Evolutionary conservation across 2,329 filamentous ascomycete genomes (phyloP), one percentile per base, ranked within the genome.

Genomic region (Arthrobotrys sinensis): DNA sequence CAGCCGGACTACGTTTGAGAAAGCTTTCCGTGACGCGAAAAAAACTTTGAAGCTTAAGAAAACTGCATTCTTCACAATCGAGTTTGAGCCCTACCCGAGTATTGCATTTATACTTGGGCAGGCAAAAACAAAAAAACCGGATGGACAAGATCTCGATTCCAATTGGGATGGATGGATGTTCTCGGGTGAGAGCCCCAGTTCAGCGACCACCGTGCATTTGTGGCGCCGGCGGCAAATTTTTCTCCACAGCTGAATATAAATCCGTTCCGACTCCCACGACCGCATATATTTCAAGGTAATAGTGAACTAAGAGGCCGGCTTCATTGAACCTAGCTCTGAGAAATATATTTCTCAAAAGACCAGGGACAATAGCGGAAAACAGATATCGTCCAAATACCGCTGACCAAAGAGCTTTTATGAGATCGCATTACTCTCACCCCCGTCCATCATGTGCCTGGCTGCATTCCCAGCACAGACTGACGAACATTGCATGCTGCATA

Each of bases 401-500:
- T 8, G 45, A 3, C 19, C 16, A n/a, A 48, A 48, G 4, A 48
- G 19, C 40, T 38, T 36, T 38, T 34, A 55, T 57, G 36, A 60
- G 19, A 28, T 60, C 55, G 55, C 34, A 60, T 60, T 60, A 28
- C 34, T 60, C 55, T 60, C 55, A 60, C 43, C 55, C 52, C 64
- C 52, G 43, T 62, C 45, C 46, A 63, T 68, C 63, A 68, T 66
- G 63, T 76, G 64, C 72, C 55, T 67, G 34, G 24, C 34, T 52
- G 55, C 64, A 69, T 64, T 60, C 55, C 55, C 57, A 48, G 63
- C 71, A 52, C 45, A 38, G 48, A 63, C 46, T 57, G 72, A 69
- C 72, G 55, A 69, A 76, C 72, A 76, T 65, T 76, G 72, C 72
- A 76, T 76, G 45, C 72, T 75, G 70, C 70, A 75, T 75, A 76